Percentiles rank a stretch among this genome's conserved stretches.
phyloP scores from a whole-genome alignment of 83 land plant species.

The Picea mariana region DNA sequence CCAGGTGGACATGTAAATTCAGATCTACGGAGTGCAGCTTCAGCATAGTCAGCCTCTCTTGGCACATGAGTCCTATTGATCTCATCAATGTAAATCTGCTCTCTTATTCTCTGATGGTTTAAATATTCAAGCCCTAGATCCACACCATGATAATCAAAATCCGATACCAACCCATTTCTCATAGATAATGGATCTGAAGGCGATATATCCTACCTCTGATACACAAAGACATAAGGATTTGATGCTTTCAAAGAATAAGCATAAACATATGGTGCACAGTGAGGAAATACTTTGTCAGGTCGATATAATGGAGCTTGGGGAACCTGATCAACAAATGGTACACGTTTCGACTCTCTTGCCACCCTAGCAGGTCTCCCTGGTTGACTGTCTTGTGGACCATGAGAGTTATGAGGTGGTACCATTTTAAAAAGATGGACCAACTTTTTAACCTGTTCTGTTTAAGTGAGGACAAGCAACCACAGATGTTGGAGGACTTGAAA shows the following conservation, averaged over 20 bases:
- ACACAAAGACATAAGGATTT: neutral
- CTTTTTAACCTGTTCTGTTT: too few relatives aligned
- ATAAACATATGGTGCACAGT: neutral
- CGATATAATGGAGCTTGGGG: neutral
- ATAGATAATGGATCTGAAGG: too few relatives aligned
- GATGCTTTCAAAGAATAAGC: neutral
- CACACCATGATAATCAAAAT: too few relatives aligned
- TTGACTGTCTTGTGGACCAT: too few relatives aligned
- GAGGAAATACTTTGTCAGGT: neutral
- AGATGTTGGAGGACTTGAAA: too few relatives aligned
- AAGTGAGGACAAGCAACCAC: too few relatives aligned
- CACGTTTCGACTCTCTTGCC: neutral
- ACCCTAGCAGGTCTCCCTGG: too few relatives aligned
- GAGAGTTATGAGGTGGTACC: too few relatives aligned
- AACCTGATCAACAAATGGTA: neutral
- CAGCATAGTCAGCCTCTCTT: neutral
- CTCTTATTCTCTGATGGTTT: too few relatives aligned
- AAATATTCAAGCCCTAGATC: neutral
- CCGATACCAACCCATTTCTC: neutral
- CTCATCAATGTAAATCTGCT: neutral
- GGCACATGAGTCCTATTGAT: neutral
- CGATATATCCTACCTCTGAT: neutral
- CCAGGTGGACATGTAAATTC: too few relatives aligned
- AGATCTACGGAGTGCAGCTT: neutral
- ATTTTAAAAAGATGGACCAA: too few relatives aligned